Evolutionary conservation across 2,329 filamentous ascomycete species (phyloP).

Genomic region (Aspergillus intermedius): DNA sequence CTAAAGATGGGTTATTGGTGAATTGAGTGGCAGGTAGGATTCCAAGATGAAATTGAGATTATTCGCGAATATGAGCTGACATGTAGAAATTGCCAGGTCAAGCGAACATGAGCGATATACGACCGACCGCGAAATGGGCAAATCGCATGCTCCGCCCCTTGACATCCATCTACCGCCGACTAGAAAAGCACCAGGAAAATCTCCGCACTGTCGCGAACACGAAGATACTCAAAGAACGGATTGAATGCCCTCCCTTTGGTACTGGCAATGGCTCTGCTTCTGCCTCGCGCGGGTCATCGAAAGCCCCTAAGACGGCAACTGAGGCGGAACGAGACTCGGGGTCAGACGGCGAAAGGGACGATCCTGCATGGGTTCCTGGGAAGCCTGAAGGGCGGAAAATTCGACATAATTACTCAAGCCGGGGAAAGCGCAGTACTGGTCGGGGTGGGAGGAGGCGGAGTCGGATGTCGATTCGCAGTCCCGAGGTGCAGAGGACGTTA

Average conservation of each 20-base stretch:
- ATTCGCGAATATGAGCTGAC: background rate
- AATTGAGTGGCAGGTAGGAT: background rate
- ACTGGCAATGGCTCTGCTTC: background rate
- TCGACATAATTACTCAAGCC: slow-evolving; percentile 32
- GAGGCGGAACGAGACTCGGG: slow-evolving; percentile 13
- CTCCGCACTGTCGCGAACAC: slow-evolving; percentile 21
- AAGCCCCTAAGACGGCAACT: slow-evolving; percentile 1
- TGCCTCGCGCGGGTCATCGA: too few relatives aligned
- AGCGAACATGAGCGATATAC: slow-evolving; percentile 30
- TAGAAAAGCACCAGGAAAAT: slow-evolving; percentile 36
- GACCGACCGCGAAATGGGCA: slow-evolving; percentile 37
- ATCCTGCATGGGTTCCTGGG: slow-evolving; percentile 37
- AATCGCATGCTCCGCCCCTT: slow-evolving; percentile 40
- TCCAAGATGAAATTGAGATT: background rate
- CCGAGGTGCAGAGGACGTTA: slow-evolving; percentile 27
- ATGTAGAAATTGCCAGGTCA: background rate
- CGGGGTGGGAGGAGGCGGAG: slow-evolving; percentile 17
- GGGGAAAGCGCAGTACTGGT: slow-evolving; percentile 15
- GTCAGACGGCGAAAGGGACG: slow-evolving; percentile 30
- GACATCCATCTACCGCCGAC: slow-evolving; percentile 32
- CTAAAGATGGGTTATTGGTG: background rate
- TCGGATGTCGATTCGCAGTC: slow-evolving; percentile 29
- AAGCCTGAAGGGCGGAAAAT: slow-evolving; percentile 26
- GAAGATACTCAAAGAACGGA: slow-evolving; percentile 10
- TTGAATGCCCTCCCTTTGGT: background rate